Percentiles rank a stretch among this genome's conserved stretches.
Conservation (phyloP, 345 rosid genomes). For the Eucalyptus curtisii region DNA sequence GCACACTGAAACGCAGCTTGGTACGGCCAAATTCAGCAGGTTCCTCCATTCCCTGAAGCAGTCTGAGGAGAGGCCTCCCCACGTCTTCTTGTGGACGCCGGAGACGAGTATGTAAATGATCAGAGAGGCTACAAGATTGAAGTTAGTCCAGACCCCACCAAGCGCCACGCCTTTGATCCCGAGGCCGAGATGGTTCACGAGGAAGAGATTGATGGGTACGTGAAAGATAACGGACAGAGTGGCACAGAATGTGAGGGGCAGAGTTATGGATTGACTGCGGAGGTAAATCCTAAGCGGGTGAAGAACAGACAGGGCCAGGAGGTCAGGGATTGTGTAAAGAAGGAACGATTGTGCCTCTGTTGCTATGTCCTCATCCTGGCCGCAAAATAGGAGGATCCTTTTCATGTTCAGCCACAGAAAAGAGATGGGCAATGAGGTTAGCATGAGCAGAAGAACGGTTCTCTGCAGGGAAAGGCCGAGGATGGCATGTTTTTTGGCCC, state of each 20-base stretch:
- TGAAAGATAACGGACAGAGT: slow-evolving; percentile 45
- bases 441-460: slow-evolving; percentile 44
- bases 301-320: slow-evolving; percentile 59
- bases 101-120: slow-evolving; percentile 44
- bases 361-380: slow-evolving; percentile 56
- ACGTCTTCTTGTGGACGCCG: slow-evolving; percentile 28
- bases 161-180: slow-evolving; percentile 74
- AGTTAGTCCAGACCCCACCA: slow-evolving; percentile 58
- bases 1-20: slow-evolving; percentile 73
- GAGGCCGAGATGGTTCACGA: slow-evolving; percentile 34
- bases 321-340: slow-evolving; percentile 70
- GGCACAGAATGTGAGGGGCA: slow-evolving; percentile 63
- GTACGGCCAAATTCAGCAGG: slow-evolving; percentile 43
- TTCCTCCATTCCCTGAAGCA: slow-evolving; percentile 47
- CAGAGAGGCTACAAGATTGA: slow-evolving; percentile 45
- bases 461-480: slow-evolving; percentile 60
- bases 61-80: slow-evolving; percentile 53
- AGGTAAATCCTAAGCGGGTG: slow-evolving; percentile 86
- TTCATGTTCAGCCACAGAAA: slow-evolving; percentile 73
- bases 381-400: slow-evolving; percentile 34
- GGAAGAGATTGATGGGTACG: slow-evolving; percentile 47
- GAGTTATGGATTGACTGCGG: slow-evolving; percentile 63
- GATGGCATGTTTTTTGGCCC: slow-evolving; percentile 46
- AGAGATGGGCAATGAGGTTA: slow-evolving; percentile 50
- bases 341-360: slow-evolving; percentile 53